These are phyloP conservation scores for Salvia rosmarinus DNA, from an alignment of 257 asterid species.

Conservation along the genomic window DNA sequence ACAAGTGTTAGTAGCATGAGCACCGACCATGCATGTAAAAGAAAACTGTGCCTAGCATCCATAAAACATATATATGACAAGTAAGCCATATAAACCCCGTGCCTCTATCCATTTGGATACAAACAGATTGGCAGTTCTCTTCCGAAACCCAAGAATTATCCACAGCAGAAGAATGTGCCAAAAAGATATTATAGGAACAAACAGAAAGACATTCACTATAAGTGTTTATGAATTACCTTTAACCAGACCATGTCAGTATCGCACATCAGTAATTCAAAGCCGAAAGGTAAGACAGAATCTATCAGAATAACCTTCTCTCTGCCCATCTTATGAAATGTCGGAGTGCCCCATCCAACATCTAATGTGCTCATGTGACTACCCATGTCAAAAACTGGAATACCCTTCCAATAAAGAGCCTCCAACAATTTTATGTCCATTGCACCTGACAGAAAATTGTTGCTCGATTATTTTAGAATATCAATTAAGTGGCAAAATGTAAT, in stretches of 20 bases:
- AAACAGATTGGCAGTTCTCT: constrained; percentile 15
- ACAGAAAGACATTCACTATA: constrained; percentile 23
- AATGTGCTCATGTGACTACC: constrained; percentile 97
- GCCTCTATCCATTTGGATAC: constrained; percentile 17
- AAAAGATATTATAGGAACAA: constrained; percentile 21
- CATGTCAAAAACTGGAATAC: constrained; percentile 96
- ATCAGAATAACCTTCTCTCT: constrained; percentile 91
- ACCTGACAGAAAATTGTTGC: constrained; percentile 49
- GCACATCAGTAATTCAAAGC: constrained; percentile 93
- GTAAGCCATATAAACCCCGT: constrained; percentile 8
- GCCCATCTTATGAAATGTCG: constrained; percentile 96
- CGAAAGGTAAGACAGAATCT: constrained; percentile 80
- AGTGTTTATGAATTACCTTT: constrained; percentile 62
- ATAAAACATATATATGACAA: constrained; percentile 4
- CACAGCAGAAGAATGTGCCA: not conserved
- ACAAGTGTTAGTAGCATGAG: not conserved
- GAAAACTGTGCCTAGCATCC: not conserved
- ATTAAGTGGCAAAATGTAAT: constrained; percentile 24
- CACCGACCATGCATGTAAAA: not conserved
- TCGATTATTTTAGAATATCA: constrained; percentile 27
- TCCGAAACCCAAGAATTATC: not conserved
- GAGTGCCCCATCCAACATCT: constrained; percentile 98
- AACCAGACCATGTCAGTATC: constrained; percentile 99
- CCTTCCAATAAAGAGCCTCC: constrained; percentile 97
- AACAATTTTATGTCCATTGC: constrained; percentile 96